Conservation (phyloP, 768 basidiomycete species). For the Trametes cubensis region DNA sequence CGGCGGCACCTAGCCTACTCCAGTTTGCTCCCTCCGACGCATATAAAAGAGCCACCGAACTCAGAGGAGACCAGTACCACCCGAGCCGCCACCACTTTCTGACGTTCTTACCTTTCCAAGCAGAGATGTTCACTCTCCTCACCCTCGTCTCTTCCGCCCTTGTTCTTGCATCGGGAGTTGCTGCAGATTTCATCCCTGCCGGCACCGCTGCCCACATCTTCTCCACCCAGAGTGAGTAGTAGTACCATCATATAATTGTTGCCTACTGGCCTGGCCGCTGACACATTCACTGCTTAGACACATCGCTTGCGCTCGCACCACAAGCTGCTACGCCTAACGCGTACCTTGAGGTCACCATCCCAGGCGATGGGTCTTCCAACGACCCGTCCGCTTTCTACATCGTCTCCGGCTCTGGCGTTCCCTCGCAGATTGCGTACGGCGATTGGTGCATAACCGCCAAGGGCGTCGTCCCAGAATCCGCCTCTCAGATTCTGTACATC, state of each 20-base stretch:
- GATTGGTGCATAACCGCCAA: constrained; percentile 17
- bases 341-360: background rate
- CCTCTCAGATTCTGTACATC: constrained; percentile 15
- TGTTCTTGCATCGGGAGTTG: constrained; percentile 6
- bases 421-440: constrained; percentile 13
- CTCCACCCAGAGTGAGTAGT: constrained; percentile 9
- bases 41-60: background rate
- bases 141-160: constrained; percentile 3
- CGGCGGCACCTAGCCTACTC: no score
- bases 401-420: constrained; percentile 1
- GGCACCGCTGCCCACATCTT: constrained; percentile 19
- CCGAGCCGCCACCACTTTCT: background rate
- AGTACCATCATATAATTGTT: no score
- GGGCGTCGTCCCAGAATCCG: constrained; percentile 12
- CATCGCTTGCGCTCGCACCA: constrained; percentile 10
- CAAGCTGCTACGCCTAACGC: background rate
- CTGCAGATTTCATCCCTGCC: constrained; percentile 11
- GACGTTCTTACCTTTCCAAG: background rate
- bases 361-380: constrained; percentile 14
- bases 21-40: no score
- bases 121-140: constrained; percentile 5
- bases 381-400: constrained; percentile 15
- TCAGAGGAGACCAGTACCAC: background rate
- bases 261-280: background rate
- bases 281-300: background rate